These are phyloP conservation scores for Phalaenopsis aphrodite DNA, from an alignment of 106 monocot species.

Conservation along the genomic window DNA sequence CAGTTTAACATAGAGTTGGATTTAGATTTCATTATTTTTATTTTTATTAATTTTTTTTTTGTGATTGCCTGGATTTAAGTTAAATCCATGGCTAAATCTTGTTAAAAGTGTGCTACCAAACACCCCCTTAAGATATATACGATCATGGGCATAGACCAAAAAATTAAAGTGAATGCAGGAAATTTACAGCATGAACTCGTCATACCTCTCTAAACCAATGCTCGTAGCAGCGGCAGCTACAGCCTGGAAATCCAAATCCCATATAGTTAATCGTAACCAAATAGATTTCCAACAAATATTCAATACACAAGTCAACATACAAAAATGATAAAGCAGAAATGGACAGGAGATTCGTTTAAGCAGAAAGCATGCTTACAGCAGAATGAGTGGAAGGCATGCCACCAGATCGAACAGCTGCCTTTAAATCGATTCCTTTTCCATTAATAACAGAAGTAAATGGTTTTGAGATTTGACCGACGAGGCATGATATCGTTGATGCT, in stretches of 20 bases:
- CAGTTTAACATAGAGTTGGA: no score
- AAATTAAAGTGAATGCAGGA: background rate
- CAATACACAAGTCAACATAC: background rate
- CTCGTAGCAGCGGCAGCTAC: slow-evolving; percentile 74
- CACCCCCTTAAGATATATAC: no score
- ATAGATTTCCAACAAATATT: no score
- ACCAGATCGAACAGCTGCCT: slow-evolving; percentile 35
- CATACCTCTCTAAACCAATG: slow-evolving; percentile 77
- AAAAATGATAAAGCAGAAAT: background rate
- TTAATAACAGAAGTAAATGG: slow-evolving; percentile 29
- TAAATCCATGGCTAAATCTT: no score
- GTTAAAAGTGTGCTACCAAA: no score
- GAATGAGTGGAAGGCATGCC: slow-evolving; percentile 76
- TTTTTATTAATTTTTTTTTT: no score
- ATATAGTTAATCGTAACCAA: no score
- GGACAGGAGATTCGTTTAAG: background rate
- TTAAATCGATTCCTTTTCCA: slow-evolving; percentile 34
- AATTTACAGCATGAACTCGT: background rate
- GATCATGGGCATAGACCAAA: no score
- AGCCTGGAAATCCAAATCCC: slow-evolving; percentile 30
- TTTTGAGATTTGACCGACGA: slow-evolving; percentile 51
- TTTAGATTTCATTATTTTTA: no score
- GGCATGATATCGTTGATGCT: slow-evolving; percentile 30
- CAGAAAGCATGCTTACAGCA: slow-evolving; percentile 22
- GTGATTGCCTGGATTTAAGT: no score